Evolutionary conservation across 2,329 filamentous ascomycete genomes (phyloP).

Genomic region (Alternaria triticina): DNA sequence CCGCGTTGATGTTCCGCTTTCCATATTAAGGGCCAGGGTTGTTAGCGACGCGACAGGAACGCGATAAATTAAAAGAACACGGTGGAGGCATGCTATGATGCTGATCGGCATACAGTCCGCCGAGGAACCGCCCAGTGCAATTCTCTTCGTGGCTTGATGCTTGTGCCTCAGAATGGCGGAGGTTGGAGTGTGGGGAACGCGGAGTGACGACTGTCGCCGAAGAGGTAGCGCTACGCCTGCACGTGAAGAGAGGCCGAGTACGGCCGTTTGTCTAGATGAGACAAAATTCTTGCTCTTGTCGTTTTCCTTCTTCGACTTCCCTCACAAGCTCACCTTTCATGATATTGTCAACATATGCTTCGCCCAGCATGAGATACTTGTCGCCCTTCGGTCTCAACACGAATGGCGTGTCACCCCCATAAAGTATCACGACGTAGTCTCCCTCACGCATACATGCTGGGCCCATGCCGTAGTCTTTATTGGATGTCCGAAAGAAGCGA

Average conservation of each 20-base stretch:
- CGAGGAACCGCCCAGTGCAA: not conserved
- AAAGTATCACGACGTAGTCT: constrained; percentile 10
- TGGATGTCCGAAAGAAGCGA: not conserved
- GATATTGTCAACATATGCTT: constrained; percentile 10
- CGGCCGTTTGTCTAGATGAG: not conserved
- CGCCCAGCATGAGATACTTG: constrained; percentile 2
- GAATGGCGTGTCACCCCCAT: not conserved
- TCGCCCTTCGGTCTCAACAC: not conserved
- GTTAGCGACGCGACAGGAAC: constrained; percentile 13
- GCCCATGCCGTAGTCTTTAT: constrained; percentile 1
- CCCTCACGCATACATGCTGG: constrained; percentile 10
- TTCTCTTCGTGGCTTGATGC: not conserved
- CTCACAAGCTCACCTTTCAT: constrained; percentile 3
- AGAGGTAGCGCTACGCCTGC: not conserved
- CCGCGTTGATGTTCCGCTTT: constrained; percentile 16
- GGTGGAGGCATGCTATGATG: constrained; percentile 1
- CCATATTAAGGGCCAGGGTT: constrained; percentile 25
- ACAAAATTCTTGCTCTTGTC: constrained; percentile 4
- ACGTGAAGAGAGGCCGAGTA: not conserved
- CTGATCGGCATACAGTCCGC: not conserved
- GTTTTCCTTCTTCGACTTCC: not conserved
- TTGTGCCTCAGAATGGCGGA: not conserved
- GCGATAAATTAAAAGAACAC: constrained; percentile 31
- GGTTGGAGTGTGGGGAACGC: not conserved
- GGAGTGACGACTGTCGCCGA: not conserved